phyloP scores from a whole-genome alignment of 352 stramenopile genomes.

The Pythium myriotylum region DNA sequence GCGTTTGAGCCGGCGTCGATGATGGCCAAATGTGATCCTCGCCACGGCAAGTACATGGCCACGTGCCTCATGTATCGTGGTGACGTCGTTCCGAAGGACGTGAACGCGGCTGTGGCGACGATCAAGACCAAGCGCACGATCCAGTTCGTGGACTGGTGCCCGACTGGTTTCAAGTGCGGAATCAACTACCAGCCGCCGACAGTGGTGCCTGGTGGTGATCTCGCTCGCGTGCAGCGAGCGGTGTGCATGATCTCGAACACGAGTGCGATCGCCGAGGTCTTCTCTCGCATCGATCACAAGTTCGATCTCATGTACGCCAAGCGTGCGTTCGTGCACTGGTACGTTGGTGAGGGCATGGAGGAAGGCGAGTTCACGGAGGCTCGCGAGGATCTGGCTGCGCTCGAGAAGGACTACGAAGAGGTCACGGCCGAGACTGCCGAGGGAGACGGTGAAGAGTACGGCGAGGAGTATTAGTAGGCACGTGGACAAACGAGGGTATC shows the following conservation, averaged over 20 bases:
- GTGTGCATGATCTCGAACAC: conserved; percentile 21
- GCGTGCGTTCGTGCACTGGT: conserved; percentile 99
- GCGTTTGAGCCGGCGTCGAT: too few species aligned
- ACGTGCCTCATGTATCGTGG: too few species aligned
- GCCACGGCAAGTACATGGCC: conserved; percentile 87
- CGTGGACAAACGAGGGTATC: too few species aligned
- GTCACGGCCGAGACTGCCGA: conserved; percentile 97
- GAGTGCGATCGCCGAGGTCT: conserved; percentile 98
- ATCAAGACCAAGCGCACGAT: conserved; percentile 74
- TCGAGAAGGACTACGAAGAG: conserved; percentile 99
- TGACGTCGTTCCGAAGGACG: too few species aligned
- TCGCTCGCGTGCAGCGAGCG: too few species aligned
- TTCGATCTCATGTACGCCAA: conserved; percentile 99
- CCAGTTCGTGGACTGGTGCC: conserved; percentile 98
- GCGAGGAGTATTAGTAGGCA: conserved; percentile 84
- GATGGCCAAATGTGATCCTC: conserved; percentile 42
- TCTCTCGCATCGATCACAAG: conserved; percentile 99
- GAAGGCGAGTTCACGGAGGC: conserved; percentile 99
- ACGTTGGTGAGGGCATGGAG: conserved; percentile 99
- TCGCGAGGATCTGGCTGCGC: conserved; percentile 96
- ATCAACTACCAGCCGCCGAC: too few species aligned
- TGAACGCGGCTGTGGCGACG: too few species aligned
- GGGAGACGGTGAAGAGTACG: conserved; percentile 92
- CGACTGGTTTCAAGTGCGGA: conserved; percentile 44
- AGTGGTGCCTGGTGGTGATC: too few species aligned